Evolutionary conservation across 495 filamentous ascomycete genomes (phyloP).

Genomic region (Entonaema liquescens): DNA sequence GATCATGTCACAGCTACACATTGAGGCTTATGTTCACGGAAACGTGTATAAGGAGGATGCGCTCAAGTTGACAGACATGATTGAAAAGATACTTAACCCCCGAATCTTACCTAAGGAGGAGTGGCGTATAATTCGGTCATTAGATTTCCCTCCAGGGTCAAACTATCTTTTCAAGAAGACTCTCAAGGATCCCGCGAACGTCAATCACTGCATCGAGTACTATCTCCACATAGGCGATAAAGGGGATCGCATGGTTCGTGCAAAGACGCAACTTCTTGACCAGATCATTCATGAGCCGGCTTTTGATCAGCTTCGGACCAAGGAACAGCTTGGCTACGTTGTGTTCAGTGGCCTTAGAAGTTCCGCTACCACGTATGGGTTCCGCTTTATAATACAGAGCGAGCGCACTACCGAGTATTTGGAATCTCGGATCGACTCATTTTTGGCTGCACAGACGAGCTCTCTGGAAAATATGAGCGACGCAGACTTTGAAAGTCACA

Average conservation of each 20-base stretch:
- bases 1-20: conserved; percentile 81
- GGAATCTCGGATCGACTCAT: conserved; percentile 85
- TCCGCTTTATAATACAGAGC: conserved; percentile 92
- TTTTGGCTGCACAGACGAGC: conserved; percentile 71
- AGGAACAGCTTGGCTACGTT: conserved; percentile 97
- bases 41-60: conserved; percentile 98
- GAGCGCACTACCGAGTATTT: conserved; percentile 85
- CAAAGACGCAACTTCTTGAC: conserved; percentile 83
- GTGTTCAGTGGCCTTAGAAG: conserved; percentile 83
- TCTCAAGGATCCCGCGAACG: conserved; percentile 87
- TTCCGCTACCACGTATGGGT: conserved; percentile 77
- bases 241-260: conserved; percentile 69
- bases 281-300: conserved; percentile 92
- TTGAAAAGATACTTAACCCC: conserved; percentile 82
- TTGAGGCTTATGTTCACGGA: conserved; percentile 89
- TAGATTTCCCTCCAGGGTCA: conserved; percentile 79
- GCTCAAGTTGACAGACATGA: conserved; percentile 80
- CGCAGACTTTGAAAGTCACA: conserved; percentile 88
- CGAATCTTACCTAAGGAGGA: conserved; percentile 77
- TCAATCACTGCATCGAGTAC: conserved; percentile 98
- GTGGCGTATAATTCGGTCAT: conserved; percentile 78
- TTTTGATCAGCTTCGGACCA: conserved; percentile 93
- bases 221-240: conserved; percentile 81
- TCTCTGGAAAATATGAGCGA: conserved; percentile 79
- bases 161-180: conserved; percentile 83